Evolutionary conservation across 2,329 filamentous ascomycete species (phyloP).

Genomic region (Arthrocladium fulminans): DNA sequence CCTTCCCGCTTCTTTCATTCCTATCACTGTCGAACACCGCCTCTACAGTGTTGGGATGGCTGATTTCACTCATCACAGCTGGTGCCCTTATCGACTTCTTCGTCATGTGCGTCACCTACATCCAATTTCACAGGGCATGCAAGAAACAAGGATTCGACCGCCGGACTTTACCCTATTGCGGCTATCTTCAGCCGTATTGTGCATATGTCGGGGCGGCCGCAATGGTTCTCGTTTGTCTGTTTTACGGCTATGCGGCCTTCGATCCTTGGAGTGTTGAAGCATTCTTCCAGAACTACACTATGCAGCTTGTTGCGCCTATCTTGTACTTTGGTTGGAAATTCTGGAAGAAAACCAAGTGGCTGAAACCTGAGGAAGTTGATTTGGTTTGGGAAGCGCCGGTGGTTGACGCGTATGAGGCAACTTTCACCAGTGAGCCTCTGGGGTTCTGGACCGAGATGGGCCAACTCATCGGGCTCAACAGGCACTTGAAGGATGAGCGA

Average conservation of each 20-base stretch:
- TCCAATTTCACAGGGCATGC: constrained; percentile 46
- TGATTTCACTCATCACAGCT: constrained; percentile 55
- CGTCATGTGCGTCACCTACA: constrained; percentile 46
- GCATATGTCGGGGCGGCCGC: constrained; percentile 25
- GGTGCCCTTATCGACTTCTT: constrained; percentile 53
- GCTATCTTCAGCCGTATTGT: constrained; percentile 51
- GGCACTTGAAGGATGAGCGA: neutral
- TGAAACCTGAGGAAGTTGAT: constrained; percentile 47
- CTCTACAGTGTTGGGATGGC: constrained; percentile 51
- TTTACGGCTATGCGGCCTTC: neutral
- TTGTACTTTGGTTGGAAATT: constrained; percentile 27
- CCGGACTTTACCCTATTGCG: constrained; percentile 47
- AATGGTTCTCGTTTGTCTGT: neutral
- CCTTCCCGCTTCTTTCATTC: constrained; percentile 60
- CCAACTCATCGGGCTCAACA: constrained; percentile 33
- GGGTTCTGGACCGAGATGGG: constrained; percentile 49
- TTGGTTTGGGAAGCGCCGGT: constrained; percentile 49
- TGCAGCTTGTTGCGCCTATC: constrained; percentile 9
- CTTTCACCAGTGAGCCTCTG: constrained; percentile 43
- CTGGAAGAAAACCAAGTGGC: constrained; percentile 14
- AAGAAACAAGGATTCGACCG: constrained; percentile 45
- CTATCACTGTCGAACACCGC: constrained; percentile 53
- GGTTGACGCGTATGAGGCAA: constrained; percentile 50
- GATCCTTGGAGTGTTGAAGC: neutral
- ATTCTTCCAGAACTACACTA: neutral